Conservation (phyloP, 1,139 yeast genomes). For the Debaryomyces nepalensis region DNA sequence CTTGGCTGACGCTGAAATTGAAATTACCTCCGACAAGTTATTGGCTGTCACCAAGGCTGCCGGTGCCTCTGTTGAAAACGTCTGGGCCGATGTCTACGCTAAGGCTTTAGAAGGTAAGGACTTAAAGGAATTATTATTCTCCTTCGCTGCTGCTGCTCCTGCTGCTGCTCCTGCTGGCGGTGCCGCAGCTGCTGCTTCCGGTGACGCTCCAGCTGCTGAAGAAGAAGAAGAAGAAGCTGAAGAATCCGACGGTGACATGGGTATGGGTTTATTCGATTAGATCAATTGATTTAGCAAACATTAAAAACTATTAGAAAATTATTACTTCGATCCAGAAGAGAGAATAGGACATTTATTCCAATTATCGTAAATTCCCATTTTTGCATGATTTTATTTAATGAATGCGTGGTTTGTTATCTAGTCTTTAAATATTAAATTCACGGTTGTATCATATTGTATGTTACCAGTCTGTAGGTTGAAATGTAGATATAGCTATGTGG, state of each 20-base stretch:
- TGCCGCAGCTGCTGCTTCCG: conserved; percentile 61
- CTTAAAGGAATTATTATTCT: conserved; percentile 75
- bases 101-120: conserved; percentile 81
- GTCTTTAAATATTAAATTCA: conserved; percentile 11
- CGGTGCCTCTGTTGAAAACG: conserved; percentile 54
- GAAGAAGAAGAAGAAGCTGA: conserved; percentile 59
- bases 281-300: conserved; percentile 17
- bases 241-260: conserved; percentile 77
- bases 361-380: conserved; percentile 8
- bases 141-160: conserved; percentile 73
- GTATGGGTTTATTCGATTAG: conserved; percentile 85
- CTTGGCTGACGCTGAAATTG: conserved; percentile 83
- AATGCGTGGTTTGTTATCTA: conserved; percentile 10
- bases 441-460: conserved; percentile 12
- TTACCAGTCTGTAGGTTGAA: too few species aligned
- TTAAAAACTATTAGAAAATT: conserved; percentile 6
- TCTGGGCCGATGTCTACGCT: conserved; percentile 84
- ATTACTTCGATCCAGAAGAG: conserved; percentile 6
- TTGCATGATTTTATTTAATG: conserved; percentile 11
- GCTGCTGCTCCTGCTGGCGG: conserved; percentile 61
- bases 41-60: conserved; percentile 60
- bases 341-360: conserved; percentile 8
- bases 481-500: too few species aligned
- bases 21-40: conserved; percentile 78
- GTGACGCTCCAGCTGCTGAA: conserved; percentile 58